Conservation (phyloP, 108 stramenopile species). For the Nitzschia putrida region DNA sequence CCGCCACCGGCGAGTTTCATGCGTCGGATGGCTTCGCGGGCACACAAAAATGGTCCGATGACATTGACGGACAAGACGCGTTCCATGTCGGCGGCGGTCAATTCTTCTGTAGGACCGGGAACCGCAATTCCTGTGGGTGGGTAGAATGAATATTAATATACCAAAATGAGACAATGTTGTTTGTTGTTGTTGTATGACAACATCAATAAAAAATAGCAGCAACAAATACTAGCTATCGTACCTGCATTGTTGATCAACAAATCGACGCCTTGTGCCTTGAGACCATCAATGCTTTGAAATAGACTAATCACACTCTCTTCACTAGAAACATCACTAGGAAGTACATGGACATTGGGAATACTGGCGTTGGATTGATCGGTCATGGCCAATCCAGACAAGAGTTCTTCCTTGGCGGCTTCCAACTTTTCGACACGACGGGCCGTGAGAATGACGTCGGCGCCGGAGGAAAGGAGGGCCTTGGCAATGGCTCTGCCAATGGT, state of each 20-base stretch:
- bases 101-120: conserved; percentile 8
- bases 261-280: conserved; percentile 5
- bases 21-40: conserved; percentile 61
- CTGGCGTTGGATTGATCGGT: background rate
- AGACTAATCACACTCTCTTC: conserved; percentile 20
- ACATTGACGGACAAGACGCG: conserved; percentile 70
- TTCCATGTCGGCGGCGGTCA: conserved; percentile 35
- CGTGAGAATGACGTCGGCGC: conserved; percentile 11
- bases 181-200: too few species aligned
- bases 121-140: conserved; percentile 1
- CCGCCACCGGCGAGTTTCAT: conserved; percentile 61
- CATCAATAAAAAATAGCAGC: too few species aligned
- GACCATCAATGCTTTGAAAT: conserved; percentile 5
- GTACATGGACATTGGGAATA: background rate
- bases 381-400: background rate
- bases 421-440: conserved; percentile 15
- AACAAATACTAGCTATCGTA: too few species aligned
- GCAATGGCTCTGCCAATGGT: conserved; percentile 86
- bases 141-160: background rate
- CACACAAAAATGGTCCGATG: conserved; percentile 68
- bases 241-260: conserved; percentile 23
- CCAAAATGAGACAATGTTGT: background rate
- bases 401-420: conserved; percentile 5
- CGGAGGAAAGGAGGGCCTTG: conserved; percentile 8
- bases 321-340: conserved; percentile 14